Conservation (phyloP, 805 yeast species). For the Wickerhamiella allomyrinae region DNA sequence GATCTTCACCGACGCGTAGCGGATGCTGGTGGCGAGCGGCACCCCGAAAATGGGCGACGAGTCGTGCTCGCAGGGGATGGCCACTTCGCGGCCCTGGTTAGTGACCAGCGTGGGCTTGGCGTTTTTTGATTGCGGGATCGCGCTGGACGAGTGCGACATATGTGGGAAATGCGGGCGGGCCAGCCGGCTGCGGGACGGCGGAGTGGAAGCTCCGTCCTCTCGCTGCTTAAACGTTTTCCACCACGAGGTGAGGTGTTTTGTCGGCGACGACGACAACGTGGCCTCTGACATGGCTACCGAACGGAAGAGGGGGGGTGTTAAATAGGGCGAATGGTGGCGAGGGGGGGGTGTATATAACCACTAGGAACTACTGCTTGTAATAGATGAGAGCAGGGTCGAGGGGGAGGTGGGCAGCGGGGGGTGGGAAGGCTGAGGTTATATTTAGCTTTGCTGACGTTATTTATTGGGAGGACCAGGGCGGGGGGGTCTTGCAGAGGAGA, state of each 20-base stretch:
- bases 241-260: constrained; percentile 27
- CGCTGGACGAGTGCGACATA: constrained; percentile 27
- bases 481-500: too few relatives aligned
- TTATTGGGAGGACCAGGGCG: too few relatives aligned
- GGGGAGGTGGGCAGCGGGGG: background rate
- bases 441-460: background rate
- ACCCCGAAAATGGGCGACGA: constrained; percentile 58
- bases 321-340: background rate
- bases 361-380: too few relatives aligned
- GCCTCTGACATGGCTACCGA: constrained; percentile 8
- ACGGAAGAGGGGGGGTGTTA: background rate
- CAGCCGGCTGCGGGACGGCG: background rate
- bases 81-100: constrained; percentile 11
- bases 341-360: background rate
- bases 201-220: constrained; percentile 5
- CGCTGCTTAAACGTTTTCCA: constrained; percentile 29
- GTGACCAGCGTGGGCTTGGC: constrained; percentile 4
- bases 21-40: constrained; percentile 53
- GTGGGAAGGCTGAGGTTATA: background rate
- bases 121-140: constrained; percentile 7
- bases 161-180: constrained; percentile 25
- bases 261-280: constrained; percentile 14
- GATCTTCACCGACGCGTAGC: constrained; percentile 64
- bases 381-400: background rate
- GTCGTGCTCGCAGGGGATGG: constrained; percentile 10